These are phyloP conservation scores for Puccinellia tenuiflora DNA, from an alignment of 176 grass and related monocot genomes.

Conservation along the genomic window DNA sequence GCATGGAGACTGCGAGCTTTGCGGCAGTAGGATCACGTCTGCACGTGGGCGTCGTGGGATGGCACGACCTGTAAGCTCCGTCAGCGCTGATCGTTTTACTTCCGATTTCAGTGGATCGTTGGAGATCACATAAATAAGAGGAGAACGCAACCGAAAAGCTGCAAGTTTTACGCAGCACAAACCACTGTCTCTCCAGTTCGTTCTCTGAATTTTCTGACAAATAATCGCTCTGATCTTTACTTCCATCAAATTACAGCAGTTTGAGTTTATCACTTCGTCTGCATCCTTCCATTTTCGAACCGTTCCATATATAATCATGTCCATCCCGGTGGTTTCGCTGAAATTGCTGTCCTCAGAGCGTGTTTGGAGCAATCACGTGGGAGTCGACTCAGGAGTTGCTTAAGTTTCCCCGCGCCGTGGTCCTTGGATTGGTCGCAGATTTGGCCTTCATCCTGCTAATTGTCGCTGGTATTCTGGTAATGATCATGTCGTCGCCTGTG, in stretches of 20 bases:
- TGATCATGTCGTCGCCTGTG: background rate
- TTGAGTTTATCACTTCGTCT: background rate
- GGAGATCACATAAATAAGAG: no score
- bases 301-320: background rate
- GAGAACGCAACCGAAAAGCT: no score
- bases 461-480: background rate
- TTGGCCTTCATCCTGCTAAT: background rate
- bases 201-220: no score
- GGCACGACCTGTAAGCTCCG: no score
- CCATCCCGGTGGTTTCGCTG: background rate
- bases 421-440: background rate
- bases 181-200: no score
- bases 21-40: no score
- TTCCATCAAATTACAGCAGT: background rate
- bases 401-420: fast-evolving
- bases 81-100: no score
- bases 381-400: background rate
- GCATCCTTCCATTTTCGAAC: background rate
- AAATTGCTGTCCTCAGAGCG: background rate
- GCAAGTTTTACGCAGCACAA: no score
- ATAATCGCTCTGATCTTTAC: no score
- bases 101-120: no score
- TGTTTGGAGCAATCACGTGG: background rate
- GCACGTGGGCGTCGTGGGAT: no score
- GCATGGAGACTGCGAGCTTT: no score